A percentile compares a stretch with the other conserved stretches of the same genome.
phyloP scores from a whole-genome alignment of 1,284 basidiomycete species.

The Stygiomarasmius scandens region DNA sequence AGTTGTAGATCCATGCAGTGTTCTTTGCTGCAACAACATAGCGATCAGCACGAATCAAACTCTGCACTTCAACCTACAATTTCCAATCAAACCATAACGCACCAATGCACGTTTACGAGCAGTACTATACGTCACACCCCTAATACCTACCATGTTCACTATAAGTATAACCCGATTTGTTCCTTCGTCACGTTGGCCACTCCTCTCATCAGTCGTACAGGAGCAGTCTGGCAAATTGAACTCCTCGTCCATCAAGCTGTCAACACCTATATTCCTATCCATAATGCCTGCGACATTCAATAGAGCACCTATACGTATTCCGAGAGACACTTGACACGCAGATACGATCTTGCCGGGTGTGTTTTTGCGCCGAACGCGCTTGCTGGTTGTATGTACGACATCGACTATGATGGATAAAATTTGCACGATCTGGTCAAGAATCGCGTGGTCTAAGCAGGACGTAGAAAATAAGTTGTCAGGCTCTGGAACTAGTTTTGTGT shows the following conservation, averaged over 20 bases:
- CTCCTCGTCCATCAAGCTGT: slow-evolving; percentile 15
- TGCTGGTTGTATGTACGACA: too few relatives aligned
- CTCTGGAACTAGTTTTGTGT: too few relatives aligned
- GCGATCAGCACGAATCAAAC: too few relatives aligned
- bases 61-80: too few relatives aligned
- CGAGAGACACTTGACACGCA: slow-evolving; percentile 12
- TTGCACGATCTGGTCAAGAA: slow-evolving; percentile 16
- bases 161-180: slow-evolving; percentile 19
- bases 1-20: slow-evolving; percentile 22
- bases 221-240: slow-evolving; percentile 22
- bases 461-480: too few relatives aligned
- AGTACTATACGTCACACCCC: slow-evolving; percentile 20
- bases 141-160: slow-evolving; percentile 22
- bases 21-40: slow-evolving; percentile 20
- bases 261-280: slow-evolving; percentile 16
- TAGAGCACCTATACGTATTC: slow-evolving; percentile 16
- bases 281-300: slow-evolving; percentile 22
- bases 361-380: slow-evolving; percentile 7
- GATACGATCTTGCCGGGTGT: slow-evolving; percentile 17
- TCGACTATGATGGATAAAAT: too few relatives aligned
- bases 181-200: slow-evolving; percentile 22
- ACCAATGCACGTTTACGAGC: slow-evolving; percentile 21
- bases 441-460: too few relatives aligned
- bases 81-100: background rate
- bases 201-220: slow-evolving; percentile 20